Conservation (phyloP, 345 rosid species). For the Ricinus communis region DNA sequence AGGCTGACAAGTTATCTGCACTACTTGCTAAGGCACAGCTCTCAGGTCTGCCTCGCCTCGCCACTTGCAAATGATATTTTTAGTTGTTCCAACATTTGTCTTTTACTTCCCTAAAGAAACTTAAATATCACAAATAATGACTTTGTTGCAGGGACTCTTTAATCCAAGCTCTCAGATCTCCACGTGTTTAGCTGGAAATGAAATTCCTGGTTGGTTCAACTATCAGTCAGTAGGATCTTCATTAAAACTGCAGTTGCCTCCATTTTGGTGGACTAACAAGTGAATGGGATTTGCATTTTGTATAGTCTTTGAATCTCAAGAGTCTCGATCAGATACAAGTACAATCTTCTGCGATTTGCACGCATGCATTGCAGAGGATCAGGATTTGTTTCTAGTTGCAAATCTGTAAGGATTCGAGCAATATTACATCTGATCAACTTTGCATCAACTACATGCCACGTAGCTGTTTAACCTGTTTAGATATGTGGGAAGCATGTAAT, state of each 20-base stretch:
- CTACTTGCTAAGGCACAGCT: conserved; percentile 10
- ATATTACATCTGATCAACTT: background rate
- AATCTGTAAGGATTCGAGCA: background rate
- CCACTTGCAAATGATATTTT: background rate
- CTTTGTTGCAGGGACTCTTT: too few species aligned
- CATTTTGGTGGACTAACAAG: background rate
- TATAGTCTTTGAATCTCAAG: too few species aligned
- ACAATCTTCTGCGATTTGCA: conserved; percentile 10
- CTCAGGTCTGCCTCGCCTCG: conserved; percentile 1
- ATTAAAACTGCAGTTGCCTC: conserved; percentile 1
- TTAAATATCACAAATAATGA: too few species aligned
- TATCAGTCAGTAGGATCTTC: background rate
- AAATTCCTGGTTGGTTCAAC: conserved; percentile 12
- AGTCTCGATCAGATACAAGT: background rate
- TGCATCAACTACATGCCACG: conserved; percentile 6
- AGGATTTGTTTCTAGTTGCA: background rate
- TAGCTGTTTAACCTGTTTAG: background rate
- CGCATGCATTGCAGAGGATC: background rate
- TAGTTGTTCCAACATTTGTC: too few species aligned
- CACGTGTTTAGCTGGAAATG: background rate
- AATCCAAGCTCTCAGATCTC: too few species aligned
- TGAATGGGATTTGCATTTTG: conserved; percentile 5
- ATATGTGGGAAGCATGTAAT: conserved; percentile 1
- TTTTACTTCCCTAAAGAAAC: background rate
- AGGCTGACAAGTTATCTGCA: conserved; percentile 9